phyloP scores from a whole-genome alignment of 2,329 filamentous ascomycete genomes.

The Pseudocercospora ulei region DNA sequence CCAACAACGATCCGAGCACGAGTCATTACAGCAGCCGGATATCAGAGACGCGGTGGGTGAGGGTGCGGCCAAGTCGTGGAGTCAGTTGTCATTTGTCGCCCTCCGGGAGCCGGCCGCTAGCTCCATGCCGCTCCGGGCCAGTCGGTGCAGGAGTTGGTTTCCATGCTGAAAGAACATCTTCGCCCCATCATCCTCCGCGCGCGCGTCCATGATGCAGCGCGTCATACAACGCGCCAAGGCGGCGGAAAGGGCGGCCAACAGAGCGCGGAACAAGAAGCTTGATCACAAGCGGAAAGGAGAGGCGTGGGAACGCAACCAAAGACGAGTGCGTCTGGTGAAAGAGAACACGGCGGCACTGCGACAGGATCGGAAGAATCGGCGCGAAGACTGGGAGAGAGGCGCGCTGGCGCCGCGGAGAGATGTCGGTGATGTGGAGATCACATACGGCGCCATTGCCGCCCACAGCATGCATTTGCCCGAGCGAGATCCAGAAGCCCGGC shows the following conservation, averaged over 20 bases:
- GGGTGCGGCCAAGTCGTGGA: too few relatives aligned
- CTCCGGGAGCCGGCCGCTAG: not conserved
- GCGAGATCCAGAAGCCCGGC: slow-evolving; percentile 21
- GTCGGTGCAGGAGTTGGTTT: too few relatives aligned
- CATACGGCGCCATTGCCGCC: slow-evolving; percentile 46
- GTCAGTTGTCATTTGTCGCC: too few relatives aligned
- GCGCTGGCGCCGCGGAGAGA: slow-evolving; percentile 68
- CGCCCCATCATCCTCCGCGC: slow-evolving; percentile 2
- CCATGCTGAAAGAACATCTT: too few relatives aligned
- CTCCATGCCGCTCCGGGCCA: not conserved
- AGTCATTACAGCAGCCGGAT: too few relatives aligned
- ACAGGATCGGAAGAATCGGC: slow-evolving; percentile 48
- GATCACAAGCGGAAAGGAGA: slow-evolving; percentile 23
- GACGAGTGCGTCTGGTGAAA: slow-evolving; percentile 23
- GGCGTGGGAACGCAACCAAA: slow-evolving; percentile 30
- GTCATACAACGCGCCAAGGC: slow-evolving; percentile 15
- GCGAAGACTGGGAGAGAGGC: slow-evolving; percentile 70
- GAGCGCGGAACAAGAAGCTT: slow-evolving; percentile 10
- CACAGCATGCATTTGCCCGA: slow-evolving; percentile 27
- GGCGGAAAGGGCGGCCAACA: slow-evolving; percentile 13
- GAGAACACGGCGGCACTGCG: slow-evolving; percentile 32
- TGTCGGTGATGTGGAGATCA: slow-evolving; percentile 49
- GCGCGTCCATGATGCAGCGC: slow-evolving; percentile 16
- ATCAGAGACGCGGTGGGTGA: too few relatives aligned
- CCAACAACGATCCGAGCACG: too few relatives aligned